A percentile compares a stretch with the other conserved stretches of the same genome.
phyloP scores from a whole-genome alignment of 352 stramenopile species.

The Globisporangium takayamanum region DNA sequence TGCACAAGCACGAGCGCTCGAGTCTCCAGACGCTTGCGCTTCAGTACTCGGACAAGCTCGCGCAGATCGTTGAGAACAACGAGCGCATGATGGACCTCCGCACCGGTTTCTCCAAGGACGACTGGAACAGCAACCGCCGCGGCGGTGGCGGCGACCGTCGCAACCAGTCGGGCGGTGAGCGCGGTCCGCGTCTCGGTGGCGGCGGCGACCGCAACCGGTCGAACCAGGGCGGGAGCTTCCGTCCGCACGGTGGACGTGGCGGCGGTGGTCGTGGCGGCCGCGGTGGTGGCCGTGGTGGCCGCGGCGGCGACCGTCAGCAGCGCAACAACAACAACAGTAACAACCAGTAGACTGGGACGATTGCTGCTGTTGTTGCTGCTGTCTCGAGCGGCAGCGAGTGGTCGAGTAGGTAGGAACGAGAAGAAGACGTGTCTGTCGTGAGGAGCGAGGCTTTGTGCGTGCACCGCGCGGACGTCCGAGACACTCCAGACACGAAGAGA shows the following conservation, averaged over 20 bases:
- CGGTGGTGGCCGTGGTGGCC: slow-evolving; percentile 29
- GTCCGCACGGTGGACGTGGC: slow-evolving; percentile 38
- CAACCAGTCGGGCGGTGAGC: slow-evolving; percentile 22
- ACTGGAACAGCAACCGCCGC: slow-evolving; percentile 52
- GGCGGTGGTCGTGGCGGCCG: slow-evolving; percentile 32
- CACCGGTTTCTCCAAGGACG: slow-evolving; percentile 57
- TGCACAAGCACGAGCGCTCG: slow-evolving; percentile 94
- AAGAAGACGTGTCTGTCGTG: no score
- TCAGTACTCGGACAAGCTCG: slow-evolving; percentile 94
- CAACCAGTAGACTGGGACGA: no score
- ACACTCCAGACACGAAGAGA: no score
- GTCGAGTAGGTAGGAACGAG: not conserved
- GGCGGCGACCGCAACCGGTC: slow-evolving; percentile 23
- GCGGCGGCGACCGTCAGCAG: slow-evolving; percentile 30
- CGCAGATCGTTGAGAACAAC: slow-evolving; percentile 86
- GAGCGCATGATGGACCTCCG: slow-evolving; percentile 86
- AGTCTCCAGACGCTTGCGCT: slow-evolving; percentile 93
- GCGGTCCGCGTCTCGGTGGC: slow-evolving; percentile 23
- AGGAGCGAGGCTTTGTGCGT: no score
- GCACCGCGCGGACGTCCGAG: no score
- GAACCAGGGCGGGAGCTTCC: slow-evolving; percentile 37
- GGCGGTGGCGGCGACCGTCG: slow-evolving; percentile 29
- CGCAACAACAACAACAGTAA: slow-evolving; percentile 33
- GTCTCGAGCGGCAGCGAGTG: not conserved
- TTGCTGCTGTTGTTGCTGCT: no score